A percentile compares a stretch with the other conserved stretches of the same genome.
Evolutionary conservation across 495 filamentous ascomycete genomes (phyloP).

Genomic region (Jackrogersella minutella): DNA sequence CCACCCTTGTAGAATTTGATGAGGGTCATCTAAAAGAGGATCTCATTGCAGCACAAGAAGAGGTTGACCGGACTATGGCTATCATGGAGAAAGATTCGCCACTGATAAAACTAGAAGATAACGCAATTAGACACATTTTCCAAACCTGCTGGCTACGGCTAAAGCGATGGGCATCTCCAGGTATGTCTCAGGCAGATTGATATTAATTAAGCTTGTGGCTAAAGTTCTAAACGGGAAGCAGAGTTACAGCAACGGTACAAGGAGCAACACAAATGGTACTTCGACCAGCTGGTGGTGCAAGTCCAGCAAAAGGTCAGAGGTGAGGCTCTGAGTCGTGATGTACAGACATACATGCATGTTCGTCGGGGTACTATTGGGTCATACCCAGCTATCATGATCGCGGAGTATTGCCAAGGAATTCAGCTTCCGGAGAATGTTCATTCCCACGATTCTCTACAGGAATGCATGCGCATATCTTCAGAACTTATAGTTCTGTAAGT

Average conservation of each 20-base stretch:
- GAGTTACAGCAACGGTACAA: constrained; percentile 15
- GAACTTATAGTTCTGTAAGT: constrained; percentile 18
- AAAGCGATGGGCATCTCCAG: constrained; percentile 4
- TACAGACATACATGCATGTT: not conserved
- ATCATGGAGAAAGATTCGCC: constrained; percentile 10
- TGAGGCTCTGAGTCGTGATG: constrained; percentile 9
- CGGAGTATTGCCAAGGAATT: not conserved
- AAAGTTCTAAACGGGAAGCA: not conserved
- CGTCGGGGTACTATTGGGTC: constrained; percentile 6
- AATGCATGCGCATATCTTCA: constrained; percentile 15
- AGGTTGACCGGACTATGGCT: constrained; percentile 9
- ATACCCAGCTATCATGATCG: not conserved
- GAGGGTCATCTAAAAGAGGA: constrained; percentile 14
- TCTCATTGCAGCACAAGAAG: constrained; percentile 11
- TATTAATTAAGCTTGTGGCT: not conserved
- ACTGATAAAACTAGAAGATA: constrained; percentile 1
- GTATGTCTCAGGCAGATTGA: not conserved
- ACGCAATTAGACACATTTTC: constrained; percentile 9
- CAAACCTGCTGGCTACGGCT: constrained; percentile 3
- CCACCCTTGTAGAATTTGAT: constrained; percentile 1
- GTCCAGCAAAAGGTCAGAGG: constrained; percentile 3
- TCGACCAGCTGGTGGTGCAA: constrained; percentile 12
- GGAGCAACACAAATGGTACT: constrained; percentile 2
- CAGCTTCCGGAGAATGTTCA: constrained; percentile 6
- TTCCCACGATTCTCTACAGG: constrained; percentile 5